Conservation (phyloP, 192 early-diverging fungal genomes). For the Chytriomyces sp. region DNA sequence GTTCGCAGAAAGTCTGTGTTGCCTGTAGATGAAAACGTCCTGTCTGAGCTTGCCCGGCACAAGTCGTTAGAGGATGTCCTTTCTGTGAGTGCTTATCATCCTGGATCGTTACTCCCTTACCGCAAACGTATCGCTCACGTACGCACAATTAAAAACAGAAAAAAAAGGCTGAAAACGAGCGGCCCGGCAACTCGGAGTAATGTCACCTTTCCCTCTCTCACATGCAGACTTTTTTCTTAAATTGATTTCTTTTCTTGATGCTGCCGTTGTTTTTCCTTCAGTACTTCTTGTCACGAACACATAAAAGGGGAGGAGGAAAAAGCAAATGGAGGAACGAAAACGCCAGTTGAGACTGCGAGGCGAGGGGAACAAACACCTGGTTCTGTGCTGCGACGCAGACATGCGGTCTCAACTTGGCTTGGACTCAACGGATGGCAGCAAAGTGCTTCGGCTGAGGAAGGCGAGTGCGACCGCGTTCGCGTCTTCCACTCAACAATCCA, state of each 20-base stretch:
- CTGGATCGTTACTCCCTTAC: not conserved
- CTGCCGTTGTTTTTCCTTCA: not conserved
- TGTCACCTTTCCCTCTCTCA: too few relatives aligned
- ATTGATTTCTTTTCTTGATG: too few relatives aligned
- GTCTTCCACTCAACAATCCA: not conserved
- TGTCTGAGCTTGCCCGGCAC: constrained; percentile 61
- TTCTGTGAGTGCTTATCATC: constrained; percentile 9
- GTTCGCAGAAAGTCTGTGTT: constrained; percentile 69
- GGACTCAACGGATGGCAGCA: not conserved
- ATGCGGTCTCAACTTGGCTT: not conserved
- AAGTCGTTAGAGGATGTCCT: constrained; percentile 60
- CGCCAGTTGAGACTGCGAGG: not conserved
- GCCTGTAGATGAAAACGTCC: constrained; percentile 65
- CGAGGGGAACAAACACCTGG: not conserved
- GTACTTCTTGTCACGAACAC: not conserved
- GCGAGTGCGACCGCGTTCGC: not conserved
- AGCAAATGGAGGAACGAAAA: not conserved
- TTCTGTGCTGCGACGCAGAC: not conserved
- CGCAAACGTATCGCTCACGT: too few relatives aligned
- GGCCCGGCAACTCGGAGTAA: not conserved
- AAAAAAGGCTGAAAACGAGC: not conserved
- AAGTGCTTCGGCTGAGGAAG: not conserved
- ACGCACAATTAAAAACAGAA: not conserved
- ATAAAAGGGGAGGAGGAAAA: not conserved
- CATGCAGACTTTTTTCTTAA: too few relatives aligned